A percentile compares a stretch with the other conserved stretches of the same genome.
Evolutionary conservation across 805 yeast species (phyloP).

Genomic region (Wickerhamomyces ciferrii): DNA sequence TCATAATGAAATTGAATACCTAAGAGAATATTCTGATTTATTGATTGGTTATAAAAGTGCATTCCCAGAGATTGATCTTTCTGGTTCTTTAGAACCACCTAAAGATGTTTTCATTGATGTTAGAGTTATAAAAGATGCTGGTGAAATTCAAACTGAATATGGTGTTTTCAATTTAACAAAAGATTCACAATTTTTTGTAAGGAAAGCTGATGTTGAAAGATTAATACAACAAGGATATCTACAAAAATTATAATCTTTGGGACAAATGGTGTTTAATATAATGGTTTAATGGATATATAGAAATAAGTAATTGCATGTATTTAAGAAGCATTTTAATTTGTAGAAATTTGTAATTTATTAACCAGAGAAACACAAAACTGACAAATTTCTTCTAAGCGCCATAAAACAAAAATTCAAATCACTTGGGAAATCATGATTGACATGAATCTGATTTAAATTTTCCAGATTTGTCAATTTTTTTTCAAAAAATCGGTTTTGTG

Average conservation of each 20-base stretch:
- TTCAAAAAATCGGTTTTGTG: not conserved
- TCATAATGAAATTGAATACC: slow-evolving; percentile 76
- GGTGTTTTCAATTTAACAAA: slow-evolving; percentile 92
- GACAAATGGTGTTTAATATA: too few species aligned
- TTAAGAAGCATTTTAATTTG: too few species aligned
- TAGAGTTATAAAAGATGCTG: slow-evolving; percentile 88
- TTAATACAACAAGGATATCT: slow-evolving; percentile 91
- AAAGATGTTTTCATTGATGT: slow-evolving; percentile 90
- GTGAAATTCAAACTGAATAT: slow-evolving; percentile 95
- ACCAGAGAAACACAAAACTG: too few species aligned
- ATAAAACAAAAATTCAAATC: too few species aligned
- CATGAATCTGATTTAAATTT: too few species aligned
- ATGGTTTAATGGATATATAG: too few species aligned
- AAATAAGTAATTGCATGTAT: too few species aligned
- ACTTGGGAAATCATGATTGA: too few species aligned
- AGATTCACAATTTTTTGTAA: slow-evolving; percentile 89
- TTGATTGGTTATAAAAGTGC: slow-evolving; percentile 73
- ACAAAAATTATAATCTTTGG: slow-evolving; percentile 63
- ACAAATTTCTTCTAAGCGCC: too few species aligned
- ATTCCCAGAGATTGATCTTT: slow-evolving; percentile 76
- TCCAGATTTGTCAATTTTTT: too few species aligned
- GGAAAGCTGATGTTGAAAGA: slow-evolving; percentile 92
- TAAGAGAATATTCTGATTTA: slow-evolving; percentile 63
- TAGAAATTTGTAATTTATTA: too few species aligned
- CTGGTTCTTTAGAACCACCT: slow-evolving; percentile 91